Evolutionary conservation across 495 filamentous ascomycete genomes (phyloP).

Genomic region (Neurospora sp.): DNA sequence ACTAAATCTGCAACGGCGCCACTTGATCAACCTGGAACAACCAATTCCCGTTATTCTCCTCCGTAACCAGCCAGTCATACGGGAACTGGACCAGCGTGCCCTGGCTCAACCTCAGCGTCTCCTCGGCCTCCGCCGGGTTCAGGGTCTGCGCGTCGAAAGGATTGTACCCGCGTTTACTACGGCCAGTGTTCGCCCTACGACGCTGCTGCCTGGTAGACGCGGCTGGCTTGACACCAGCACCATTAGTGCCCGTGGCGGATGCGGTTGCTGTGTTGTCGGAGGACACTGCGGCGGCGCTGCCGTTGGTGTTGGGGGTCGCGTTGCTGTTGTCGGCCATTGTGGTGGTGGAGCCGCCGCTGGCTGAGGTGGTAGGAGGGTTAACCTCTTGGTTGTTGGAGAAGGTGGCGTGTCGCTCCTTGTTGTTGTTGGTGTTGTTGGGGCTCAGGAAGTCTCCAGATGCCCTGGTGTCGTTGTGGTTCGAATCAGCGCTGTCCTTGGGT

Average conservation of each 20-base stretch:
- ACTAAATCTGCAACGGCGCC: slow-evolving; percentile 97
- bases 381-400: slow-evolving; percentile 29
- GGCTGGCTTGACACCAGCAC: slow-evolving; percentile 5
- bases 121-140: slow-evolving; percentile 62
- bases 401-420: slow-evolving; percentile 33
- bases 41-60: slow-evolving; percentile 92
- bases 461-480: background rate
- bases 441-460: slow-evolving; percentile 6
- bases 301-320: slow-evolving; percentile 1
- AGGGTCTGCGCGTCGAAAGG: slow-evolving; percentile 59
- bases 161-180: slow-evolving; percentile 61
- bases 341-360: slow-evolving; percentile 11
- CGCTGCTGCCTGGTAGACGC: slow-evolving; percentile 36
- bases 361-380: slow-evolving; percentile 23
- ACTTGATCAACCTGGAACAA: slow-evolving; percentile 92
- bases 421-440: slow-evolving; percentile 9
- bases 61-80: slow-evolving; percentile 85
- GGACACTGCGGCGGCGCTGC: background rate
- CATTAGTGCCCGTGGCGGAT: background rate
- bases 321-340: background rate
- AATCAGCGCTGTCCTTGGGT: background rate
- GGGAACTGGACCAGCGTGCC: slow-evolving; percentile 86
- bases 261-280: background rate
- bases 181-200: slow-evolving; percentile 67
- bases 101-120: slow-evolving; percentile 71